Base-by-base conservation (phyloP, 768 basidiomycete species). In the Mycena rosella region DNA sequence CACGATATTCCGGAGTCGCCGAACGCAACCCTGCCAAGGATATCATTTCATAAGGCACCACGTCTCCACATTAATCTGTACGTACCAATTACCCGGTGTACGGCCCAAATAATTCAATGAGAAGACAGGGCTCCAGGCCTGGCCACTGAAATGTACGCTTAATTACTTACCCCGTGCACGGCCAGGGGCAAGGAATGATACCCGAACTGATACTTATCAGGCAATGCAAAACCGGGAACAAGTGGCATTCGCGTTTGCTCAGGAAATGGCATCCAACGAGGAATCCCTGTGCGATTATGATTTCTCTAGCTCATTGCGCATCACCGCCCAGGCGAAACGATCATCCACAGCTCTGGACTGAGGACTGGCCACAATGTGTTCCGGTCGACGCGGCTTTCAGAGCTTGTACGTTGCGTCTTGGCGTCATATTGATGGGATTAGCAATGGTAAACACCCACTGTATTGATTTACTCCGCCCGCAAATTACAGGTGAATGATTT, bases 311-410 rank as follows among this genome's bases (percentile, higher is more conserved):
- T 58, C 7, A 58, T 58, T 42, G 57, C 26, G 44, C 44, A 17
- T 47, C 57, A 58, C 44, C 29, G 22, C 42, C 57, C 44, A 47
- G 57, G 44, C 44, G 44, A 58, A 58, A 58, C 57, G 57, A 32
- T 57, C 42, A 57, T 32, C 36, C 53, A 24, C 29, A 57, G 40
- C 40, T 47, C 57, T 58, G 30, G 38, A 47, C 44, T 58, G 57
- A 47, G 44, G 57, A 58, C 57, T 58, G n/a, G 44, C 57, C 57
- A 58, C 3, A 30, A 58, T 58, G 44, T 58, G 57, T 40, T 58
- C 29, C 44, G 57, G 18, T 58, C 44, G 32, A 47, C 44, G 29
- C 57, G 29, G 57, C 57, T 44, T 47, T 45, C 57, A 20, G 56
- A 27, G 40, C 40, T 57, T 57, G 40, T 57, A 45, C 29, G 40